Conservation (phyloP, 2,329 filamentous ascomycete species). For the Fragosphaeria purpurea region DNA sequence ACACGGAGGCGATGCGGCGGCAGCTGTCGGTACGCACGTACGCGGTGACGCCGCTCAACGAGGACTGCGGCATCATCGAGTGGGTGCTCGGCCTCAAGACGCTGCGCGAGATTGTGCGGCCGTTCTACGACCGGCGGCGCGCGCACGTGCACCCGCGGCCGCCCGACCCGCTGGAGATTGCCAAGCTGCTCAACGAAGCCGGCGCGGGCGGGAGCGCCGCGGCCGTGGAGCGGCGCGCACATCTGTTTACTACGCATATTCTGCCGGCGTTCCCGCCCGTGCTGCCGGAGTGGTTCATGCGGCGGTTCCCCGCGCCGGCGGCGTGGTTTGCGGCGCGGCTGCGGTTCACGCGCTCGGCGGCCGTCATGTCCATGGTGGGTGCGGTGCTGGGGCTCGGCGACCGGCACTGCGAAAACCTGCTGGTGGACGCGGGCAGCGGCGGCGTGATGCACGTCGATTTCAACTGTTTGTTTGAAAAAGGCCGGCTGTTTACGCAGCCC, state of each 20-base stretch:
- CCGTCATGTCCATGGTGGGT: constrained; percentile 99
- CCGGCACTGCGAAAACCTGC: constrained; percentile 92
- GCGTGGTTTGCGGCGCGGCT: constrained; percentile 85
- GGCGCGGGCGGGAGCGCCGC: constrained; percentile 21
- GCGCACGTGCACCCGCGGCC: constrained; percentile 66
- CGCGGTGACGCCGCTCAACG: constrained; percentile 89
- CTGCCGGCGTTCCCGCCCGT: constrained; percentile 65
- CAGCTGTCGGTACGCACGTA: constrained; percentile 96
- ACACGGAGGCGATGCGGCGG: constrained; percentile 80
- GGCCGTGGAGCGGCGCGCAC: constrained; percentile 44
- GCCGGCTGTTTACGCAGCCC: constrained; percentile 86
- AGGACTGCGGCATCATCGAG: constrained; percentile 95
- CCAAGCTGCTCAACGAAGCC: constrained; percentile 53
- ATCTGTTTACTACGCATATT: constrained; percentile 60
- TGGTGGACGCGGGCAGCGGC: constrained; percentile 87
- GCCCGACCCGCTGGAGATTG: constrained; percentile 60
- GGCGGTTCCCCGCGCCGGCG: constrained; percentile 87
- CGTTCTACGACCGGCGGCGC: constrained; percentile 42
- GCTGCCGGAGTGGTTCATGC: constrained; percentile 89
- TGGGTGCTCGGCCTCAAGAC: constrained; percentile 97
- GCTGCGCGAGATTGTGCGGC: constrained; percentile 70
- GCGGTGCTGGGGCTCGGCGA: constrained; percentile 91
- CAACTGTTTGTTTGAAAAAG: constrained; percentile 98
- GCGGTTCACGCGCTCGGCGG: constrained; percentile 83
- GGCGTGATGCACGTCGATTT: constrained; percentile 97